Conservation (phyloP, 805 yeast genomes). For the Metschnikowia noctiluminum region DNA sequence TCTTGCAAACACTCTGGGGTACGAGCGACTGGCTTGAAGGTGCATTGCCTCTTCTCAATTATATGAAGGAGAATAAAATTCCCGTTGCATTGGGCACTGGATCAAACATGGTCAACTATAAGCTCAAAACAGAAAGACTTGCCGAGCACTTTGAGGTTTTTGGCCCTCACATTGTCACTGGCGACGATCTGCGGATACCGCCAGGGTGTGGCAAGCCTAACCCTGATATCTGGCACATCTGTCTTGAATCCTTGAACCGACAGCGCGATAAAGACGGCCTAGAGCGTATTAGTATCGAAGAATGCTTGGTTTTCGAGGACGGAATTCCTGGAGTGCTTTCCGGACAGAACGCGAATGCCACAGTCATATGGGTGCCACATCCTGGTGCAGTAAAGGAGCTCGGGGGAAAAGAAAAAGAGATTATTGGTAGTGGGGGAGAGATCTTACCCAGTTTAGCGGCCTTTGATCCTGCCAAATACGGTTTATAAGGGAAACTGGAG, state of each 20-base stretch:
- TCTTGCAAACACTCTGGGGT: constrained; percentile 63
- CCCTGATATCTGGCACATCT: constrained; percentile 90
- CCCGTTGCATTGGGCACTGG: constrained; percentile 94
- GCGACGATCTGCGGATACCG: constrained; percentile 83
- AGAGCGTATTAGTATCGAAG: constrained; percentile 59
- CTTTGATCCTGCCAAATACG: constrained; percentile 18
- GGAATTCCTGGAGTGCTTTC: constrained; percentile 89
- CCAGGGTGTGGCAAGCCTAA: constrained; percentile 87
- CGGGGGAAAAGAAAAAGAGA: constrained; percentile 45
- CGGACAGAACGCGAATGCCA: constrained; percentile 78
- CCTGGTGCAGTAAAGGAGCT: constrained; percentile 60
- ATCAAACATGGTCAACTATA: constrained; percentile 57
- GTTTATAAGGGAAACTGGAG: constrained; percentile 6
- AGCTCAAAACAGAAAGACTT: constrained; percentile 72
- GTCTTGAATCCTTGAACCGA: constrained; percentile 65
- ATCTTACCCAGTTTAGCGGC: constrained; percentile 22
- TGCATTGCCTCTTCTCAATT: constrained; percentile 62
- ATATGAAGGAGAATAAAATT: constrained; percentile 48
- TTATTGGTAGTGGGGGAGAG: constrained; percentile 53
- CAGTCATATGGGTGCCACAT: constrained; percentile 95
- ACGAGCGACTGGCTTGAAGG: constrained; percentile 75
- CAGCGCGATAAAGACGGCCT: constrained; percentile 42
- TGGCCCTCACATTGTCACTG: constrained; percentile 66
- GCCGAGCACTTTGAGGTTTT: constrained; percentile 62
- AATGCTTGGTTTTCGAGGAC: constrained; percentile 91